Percentiles rank a stretch among this genome's conserved stretches.
Evolutionary conservation across 352 stramenopile genomes (phyloP).

Genomic region (Globisporangium spinosum): DNA sequence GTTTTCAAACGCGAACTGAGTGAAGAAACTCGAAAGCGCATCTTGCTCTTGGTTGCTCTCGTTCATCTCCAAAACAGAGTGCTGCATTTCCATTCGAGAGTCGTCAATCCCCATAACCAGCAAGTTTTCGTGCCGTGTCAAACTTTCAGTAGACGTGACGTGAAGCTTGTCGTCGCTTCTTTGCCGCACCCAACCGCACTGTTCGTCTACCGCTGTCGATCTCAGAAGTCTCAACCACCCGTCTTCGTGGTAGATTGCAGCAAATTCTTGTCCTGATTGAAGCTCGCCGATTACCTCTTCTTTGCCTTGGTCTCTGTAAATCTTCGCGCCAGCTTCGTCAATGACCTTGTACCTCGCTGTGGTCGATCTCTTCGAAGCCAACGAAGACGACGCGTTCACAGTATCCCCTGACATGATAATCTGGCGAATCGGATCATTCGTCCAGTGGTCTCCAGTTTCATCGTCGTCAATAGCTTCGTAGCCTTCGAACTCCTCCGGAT

Average conservation of each 20-base stretch:
- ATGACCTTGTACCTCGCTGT: constrained; percentile 28
- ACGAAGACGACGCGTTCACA: not conserved
- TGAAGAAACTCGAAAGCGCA: constrained; percentile 51
- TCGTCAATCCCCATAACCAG: constrained; percentile 65
- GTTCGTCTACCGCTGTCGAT: not conserved
- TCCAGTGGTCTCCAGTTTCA: constrained; percentile 6
- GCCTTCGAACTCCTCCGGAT: constrained; percentile 46
- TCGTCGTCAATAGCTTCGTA: constrained; percentile 30
- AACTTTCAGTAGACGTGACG: constrained; percentile 14
- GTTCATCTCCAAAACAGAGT: constrained; percentile 53
- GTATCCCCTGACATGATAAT: constrained; percentile 20
- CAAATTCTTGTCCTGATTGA: constrained; percentile 24
- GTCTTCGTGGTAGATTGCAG: constrained; percentile 9
- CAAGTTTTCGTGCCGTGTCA: constrained; percentile 46
- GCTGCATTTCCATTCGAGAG: constrained; percentile 21
- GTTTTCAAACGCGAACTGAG: constrained; percentile 57
- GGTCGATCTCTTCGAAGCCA: not conserved
- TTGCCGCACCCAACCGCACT: constrained; percentile 40
- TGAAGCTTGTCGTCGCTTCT: constrained; percentile 39
- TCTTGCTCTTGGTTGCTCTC: constrained; percentile 56
- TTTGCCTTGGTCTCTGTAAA: constrained; percentile 25
- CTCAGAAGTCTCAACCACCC: constrained; percentile 36
- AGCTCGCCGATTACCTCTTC: constrained; percentile 20
- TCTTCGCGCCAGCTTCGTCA: constrained; percentile 19
- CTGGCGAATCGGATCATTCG: constrained; percentile 27